These are phyloP conservation scores for Penicillium italicum DNA, from an alignment of 2,329 filamentous ascomycete species.

Conservation along the genomic window DNA sequence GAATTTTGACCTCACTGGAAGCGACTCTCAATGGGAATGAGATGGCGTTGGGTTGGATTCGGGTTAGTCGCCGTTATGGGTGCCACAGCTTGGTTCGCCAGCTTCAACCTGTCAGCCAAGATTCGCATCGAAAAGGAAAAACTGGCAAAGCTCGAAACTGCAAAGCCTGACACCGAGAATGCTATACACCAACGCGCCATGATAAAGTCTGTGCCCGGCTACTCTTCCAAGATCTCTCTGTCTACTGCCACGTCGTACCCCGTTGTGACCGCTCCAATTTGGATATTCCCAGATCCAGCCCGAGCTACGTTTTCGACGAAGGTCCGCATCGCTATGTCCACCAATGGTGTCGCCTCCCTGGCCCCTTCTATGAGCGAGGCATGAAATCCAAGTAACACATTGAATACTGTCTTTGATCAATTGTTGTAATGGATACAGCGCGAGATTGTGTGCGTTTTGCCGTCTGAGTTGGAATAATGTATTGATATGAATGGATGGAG, in stretches of 20 bases:
- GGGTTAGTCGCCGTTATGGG: neutral
- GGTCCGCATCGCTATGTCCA: neutral
- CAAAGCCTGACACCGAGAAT: neutral
- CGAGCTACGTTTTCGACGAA: neutral
- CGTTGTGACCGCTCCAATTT: neutral
- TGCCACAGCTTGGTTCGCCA: neutral
- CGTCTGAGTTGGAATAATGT: neutral
- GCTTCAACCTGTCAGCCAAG: neutral
- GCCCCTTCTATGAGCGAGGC: no score
- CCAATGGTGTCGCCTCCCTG: neutral
- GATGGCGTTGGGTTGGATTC: neutral
- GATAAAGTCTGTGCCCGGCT: no score
- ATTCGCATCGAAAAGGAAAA: neutral
- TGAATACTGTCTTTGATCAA: neutral
- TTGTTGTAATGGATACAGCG: neutral
- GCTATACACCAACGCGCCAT: neutral
- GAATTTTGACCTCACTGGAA: neutral
- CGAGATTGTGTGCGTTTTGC: neutral
- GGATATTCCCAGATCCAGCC: neutral
- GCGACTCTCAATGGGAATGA: neutral
- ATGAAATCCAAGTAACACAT: neutral
- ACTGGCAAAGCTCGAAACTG: neutral
- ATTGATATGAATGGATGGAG: neutral
- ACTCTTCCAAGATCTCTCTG: neutral
- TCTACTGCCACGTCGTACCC: neutral